Evolutionary conservation across 2,329 filamentous ascomycete species (phyloP), one percentile per base, ranked within the genome.

Genomic region (Xylariaceae sp.): DNA sequence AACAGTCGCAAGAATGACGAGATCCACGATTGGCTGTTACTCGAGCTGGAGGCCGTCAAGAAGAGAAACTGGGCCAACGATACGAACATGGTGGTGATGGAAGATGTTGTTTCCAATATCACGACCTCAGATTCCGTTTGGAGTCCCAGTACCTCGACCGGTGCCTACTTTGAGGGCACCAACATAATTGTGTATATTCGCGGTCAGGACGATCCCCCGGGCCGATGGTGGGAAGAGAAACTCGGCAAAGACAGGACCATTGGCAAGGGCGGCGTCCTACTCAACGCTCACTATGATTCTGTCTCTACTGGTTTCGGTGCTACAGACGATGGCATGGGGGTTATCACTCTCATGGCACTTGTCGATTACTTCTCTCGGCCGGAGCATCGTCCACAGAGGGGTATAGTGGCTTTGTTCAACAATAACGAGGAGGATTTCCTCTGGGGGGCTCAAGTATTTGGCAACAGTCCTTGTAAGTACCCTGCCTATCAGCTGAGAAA

Each of bases 371-470:
- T 95, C 60, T 89, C 88, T 1, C 76, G 76, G 2, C 67, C 78
- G 0, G 81, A 75, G 19, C 80, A 87, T 49, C 81, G 81, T 57
- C 90, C 90, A 2, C 83, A 81, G 56, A 80, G 84, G 52, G 91
- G 90, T 2, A 76, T 98, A 33, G 79, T 97, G 12, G 75, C 89
- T 9, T 74, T 97, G 19, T 76, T 97, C 59, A 98, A 98, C 72
- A 96, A 97, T 57, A 91, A 87, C 28, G 93, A 98, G 60, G 93
- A 98, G 61, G 91, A 97, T 56, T 93, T 83, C 28, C 71, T 97
- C 9, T 87, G 94, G 50, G 93, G 93, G 1, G 89, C 91, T 6
- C 79, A 81, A 45, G 89, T 86, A 4, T 96, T 94, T 57, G 83
- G 86, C 19, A 81, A 89, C 51, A 89, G 90, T 60, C 87, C 89